phyloP scores from a whole-genome alignment of 768 basidiomycete genomes.

The Podaxis sp. region DNA sequence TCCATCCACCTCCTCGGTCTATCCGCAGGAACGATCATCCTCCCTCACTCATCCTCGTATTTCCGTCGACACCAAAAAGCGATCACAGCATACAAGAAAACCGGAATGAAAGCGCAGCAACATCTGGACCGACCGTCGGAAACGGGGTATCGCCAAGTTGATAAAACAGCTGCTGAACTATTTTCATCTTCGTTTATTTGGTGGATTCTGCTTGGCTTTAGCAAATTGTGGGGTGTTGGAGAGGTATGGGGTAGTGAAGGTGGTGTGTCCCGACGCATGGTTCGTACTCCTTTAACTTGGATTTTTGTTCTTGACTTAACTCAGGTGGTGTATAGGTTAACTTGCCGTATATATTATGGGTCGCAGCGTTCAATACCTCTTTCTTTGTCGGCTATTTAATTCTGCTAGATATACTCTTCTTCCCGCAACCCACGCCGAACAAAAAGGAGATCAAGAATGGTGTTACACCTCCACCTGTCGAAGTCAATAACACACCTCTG shows the following conservation, averaged over 20 bases:
- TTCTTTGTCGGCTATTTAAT: slow-evolving; percentile 81
- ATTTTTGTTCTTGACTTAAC: neutral
- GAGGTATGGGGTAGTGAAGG: slow-evolving; percentile 26
- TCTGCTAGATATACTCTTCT: slow-evolving; percentile 59
- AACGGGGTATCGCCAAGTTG: slow-evolving; percentile 50
- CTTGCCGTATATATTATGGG: slow-evolving; percentile 85
- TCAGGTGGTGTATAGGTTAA: slow-evolving; percentile 69
- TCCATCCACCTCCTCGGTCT: slow-evolving; percentile 88
- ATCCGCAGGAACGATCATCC: slow-evolving; percentile 75
- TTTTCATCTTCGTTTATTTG: slow-evolving; percentile 71
- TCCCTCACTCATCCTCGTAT: slow-evolving; percentile 76
- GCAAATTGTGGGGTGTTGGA: slow-evolving; percentile 38
- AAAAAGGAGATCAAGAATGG: slow-evolving; percentile 19
- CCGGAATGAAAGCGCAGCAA: slow-evolving; percentile 16
- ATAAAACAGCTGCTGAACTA: slow-evolving; percentile 75
- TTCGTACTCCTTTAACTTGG: slow-evolving; percentile 20
- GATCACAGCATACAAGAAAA: slow-evolving; percentile 16
- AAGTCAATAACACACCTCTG: slow-evolving; percentile 35
- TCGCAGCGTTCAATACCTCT: slow-evolving; percentile 28
- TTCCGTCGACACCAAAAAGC: slow-evolving; percentile 57
- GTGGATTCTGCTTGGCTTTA: slow-evolving; percentile 62
- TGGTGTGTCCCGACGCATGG: slow-evolving; percentile 49
- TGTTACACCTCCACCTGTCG: neutral
- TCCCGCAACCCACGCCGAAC: slow-evolving; percentile 39
- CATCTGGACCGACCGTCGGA: slow-evolving; percentile 23